Conservation (phyloP, 2,329 filamentous ascomycete species). For the Cladosporium sp. region DNA sequence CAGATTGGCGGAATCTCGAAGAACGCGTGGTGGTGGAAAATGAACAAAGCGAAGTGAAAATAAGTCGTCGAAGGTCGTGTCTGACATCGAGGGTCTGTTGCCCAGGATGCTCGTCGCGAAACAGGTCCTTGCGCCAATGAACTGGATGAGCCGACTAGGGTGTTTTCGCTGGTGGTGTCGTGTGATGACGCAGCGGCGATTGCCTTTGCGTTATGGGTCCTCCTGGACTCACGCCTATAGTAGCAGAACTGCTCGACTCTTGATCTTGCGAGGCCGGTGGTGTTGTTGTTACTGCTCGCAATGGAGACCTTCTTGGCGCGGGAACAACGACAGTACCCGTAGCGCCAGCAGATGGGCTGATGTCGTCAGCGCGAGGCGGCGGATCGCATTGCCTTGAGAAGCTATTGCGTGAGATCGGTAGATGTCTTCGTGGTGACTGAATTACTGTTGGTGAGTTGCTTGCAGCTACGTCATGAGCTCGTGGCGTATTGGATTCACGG, state of each 20-base stretch:
- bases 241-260: not conserved
- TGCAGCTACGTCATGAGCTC: constrained; percentile 9
- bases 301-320: constrained; percentile 20
- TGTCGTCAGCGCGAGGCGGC: constrained; percentile 28
- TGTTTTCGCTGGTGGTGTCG: not conserved
- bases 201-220: not conserved
- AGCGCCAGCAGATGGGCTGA: constrained; percentile 22
- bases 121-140: too few species aligned
- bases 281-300: constrained; percentile 9
- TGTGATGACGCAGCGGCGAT: not conserved
- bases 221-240: not conserved
- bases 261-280: not conserved
- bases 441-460: constrained; percentile 17
- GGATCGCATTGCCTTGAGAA: constrained; percentile 11
- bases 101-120: not conserved
- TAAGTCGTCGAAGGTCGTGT: constrained; percentile 2
- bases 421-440: constrained; percentile 1
- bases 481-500: constrained; percentile 1
- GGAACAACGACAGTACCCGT: constrained; percentile 23
- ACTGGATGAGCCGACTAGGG: not conserved
- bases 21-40: not conserved
- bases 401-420: not conserved
- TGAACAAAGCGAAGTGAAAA: not conserved
- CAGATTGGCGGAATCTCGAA: not conserved
- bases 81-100: not conserved